Conservation (phyloP, 768 basidiomycete species). For the Calocybe indica region DNA sequence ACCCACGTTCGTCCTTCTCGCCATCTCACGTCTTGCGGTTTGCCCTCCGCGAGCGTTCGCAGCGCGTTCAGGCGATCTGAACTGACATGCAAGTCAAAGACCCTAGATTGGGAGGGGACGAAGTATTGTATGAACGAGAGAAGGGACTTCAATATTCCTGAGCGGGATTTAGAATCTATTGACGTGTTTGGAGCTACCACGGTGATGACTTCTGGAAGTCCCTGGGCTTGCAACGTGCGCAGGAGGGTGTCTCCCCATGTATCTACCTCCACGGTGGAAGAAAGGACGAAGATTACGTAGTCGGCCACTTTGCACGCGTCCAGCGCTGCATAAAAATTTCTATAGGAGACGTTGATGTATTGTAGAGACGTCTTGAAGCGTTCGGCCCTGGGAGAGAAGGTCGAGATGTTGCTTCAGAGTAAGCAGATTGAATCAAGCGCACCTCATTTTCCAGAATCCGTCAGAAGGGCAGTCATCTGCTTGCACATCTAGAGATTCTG, state of each 20-base stretch:
- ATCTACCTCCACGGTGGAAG: conserved; percentile 77
- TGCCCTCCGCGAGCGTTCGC: conserved; percentile 79
- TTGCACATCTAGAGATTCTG: conserved; percentile 50
- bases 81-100: conserved; percentile 64
- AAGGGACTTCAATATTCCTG: conserved; percentile 76
- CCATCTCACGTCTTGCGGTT: conserved; percentile 76
- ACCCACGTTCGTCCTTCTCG: conserved; percentile 76
- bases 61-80: conserved; percentile 70
- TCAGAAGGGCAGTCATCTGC: conserved; percentile 44
- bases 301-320: conserved; percentile 87
- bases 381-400: conserved; percentile 51
- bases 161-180: conserved; percentile 56
- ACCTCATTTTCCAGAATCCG: conserved; percentile 69
- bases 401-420: conserved; percentile 1
- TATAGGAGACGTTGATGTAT: conserved; percentile 72
- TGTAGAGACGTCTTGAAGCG: conserved; percentile 90
- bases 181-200: conserved; percentile 53
- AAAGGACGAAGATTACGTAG: conserved; percentile 83
- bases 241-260: conserved; percentile 83
- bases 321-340: conserved; percentile 67
- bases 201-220: conserved; percentile 78
- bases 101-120: conserved; percentile 70
- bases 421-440: conserved; percentile 14
- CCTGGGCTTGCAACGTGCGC: conserved; percentile 84
- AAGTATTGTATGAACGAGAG: conserved; percentile 96